Evolutionary conservation across 768 basidiomycete species (phyloP).

Genomic region (Hortiboletus flavorubellus): DNA sequence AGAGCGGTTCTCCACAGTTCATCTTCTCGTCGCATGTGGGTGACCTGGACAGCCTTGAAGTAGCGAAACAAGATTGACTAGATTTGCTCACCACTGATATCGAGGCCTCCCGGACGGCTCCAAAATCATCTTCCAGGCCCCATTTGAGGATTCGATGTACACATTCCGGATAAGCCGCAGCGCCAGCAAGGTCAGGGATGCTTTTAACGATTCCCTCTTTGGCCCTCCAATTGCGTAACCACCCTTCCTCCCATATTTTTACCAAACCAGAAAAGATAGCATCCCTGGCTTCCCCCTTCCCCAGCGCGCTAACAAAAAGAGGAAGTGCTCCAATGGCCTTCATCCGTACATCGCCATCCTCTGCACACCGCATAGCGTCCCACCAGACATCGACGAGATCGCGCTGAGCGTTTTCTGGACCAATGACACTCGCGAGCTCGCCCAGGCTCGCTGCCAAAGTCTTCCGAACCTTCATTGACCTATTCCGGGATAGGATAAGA

Average conservation of each 20-base stretch:
- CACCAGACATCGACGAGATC: slow-evolving; percentile 77
- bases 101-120: slow-evolving; percentile 81
- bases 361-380: slow-evolving; percentile 50
- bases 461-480: slow-evolving; percentile 60
- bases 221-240: slow-evolving; percentile 76
- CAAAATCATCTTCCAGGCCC: slow-evolving; percentile 73
- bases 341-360: slow-evolving; percentile 65
- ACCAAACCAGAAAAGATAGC: slow-evolving; percentile 45
- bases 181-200: slow-evolving; percentile 49
- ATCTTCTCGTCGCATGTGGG: slow-evolving; percentile 42
- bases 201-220: slow-evolving; percentile 64
- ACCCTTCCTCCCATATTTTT: slow-evolving; percentile 53
- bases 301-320: slow-evolving; percentile 53
- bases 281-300: slow-evolving; percentile 41
- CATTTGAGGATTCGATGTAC: slow-evolving; percentile 53
- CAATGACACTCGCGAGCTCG: slow-evolving; percentile 84
- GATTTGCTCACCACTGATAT: slow-evolving; percentile 53
- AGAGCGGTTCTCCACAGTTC: slow-evolving; percentile 34
- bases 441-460: slow-evolving; percentile 88
- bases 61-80: slow-evolving; percentile 6
- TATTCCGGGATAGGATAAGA: slow-evolving; percentile 57
- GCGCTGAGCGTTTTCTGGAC: slow-evolving; percentile 56
- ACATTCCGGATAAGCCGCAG: slow-evolving; percentile 40
- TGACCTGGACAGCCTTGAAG: slow-evolving; percentile 39
- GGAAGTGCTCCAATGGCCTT: slow-evolving; percentile 68